A percentile compares a stretch with the other conserved stretches of the same genome.
These are phyloP conservation scores for Candida odintsovae DNA, from an alignment of 805 yeast genomes.

Conservation along the genomic window DNA sequence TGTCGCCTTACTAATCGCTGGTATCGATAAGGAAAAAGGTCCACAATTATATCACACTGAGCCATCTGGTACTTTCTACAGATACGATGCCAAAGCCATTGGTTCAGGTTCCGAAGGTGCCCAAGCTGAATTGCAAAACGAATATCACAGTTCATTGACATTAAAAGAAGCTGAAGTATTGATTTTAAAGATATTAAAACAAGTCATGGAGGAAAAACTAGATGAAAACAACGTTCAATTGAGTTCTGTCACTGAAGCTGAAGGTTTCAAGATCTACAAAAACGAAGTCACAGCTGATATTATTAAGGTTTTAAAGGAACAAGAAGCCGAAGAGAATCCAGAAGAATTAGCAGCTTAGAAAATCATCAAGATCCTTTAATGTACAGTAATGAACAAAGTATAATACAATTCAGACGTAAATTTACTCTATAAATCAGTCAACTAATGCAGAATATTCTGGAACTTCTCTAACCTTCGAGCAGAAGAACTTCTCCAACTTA, in stretches of 20 bases:
- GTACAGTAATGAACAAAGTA: neutral
- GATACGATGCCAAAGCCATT: constrained; percentile 97
- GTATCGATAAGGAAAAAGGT: constrained; percentile 87
- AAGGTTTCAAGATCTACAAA: constrained; percentile 79
- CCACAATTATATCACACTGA: constrained; percentile 98
- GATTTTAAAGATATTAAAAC: constrained; percentile 84
- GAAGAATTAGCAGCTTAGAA: constrained; percentile 9
- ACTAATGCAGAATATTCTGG: constrained; percentile 87
- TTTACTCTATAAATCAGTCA: constrained; percentile 35
- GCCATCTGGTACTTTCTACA: constrained; percentile 96
- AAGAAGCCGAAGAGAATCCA: constrained; percentile 43
- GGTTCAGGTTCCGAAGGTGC: constrained; percentile 99
- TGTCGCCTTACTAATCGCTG: constrained; percentile 94
- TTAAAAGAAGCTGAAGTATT: constrained; percentile 88
- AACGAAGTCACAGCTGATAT: constrained; percentile 80
- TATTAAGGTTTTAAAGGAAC: constrained; percentile 71
- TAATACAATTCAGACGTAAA: neutral
- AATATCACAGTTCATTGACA: constrained; percentile 89
- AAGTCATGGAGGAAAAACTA: constrained; percentile 98
- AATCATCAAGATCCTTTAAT: neutral
- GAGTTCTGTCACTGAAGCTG: constrained; percentile 82
- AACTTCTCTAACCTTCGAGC: constrained; percentile 74
- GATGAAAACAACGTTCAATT: constrained; percentile 94
- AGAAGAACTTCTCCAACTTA: constrained; percentile 85
- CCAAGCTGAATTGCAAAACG: constrained; percentile 94